Percentiles rank a stretch among this genome's conserved stretches.
Conservation (phyloP, 352 stramenopile genomes). For the Blastocystis sp. region DNA sequence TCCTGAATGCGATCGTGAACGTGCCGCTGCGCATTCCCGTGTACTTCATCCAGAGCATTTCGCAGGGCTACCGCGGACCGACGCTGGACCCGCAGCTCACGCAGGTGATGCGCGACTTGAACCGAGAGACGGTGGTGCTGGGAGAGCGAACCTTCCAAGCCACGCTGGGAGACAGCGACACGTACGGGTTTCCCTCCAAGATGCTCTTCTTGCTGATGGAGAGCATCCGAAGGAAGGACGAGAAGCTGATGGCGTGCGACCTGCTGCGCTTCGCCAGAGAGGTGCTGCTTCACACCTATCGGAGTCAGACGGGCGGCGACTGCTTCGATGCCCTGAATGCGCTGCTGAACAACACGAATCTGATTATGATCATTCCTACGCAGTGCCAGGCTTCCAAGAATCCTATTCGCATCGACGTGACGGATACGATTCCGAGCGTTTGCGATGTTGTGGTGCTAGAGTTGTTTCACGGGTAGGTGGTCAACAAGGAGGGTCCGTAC, state of each 20-base stretch:
- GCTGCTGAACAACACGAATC: neutral
- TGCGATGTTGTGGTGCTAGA: neutral
- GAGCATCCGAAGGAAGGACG: constrained; percentile 24
- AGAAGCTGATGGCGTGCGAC: constrained; percentile 14
- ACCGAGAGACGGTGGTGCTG: constrained; percentile 45
- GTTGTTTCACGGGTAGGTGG: neutral
- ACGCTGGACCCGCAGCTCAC: constrained; percentile 21
- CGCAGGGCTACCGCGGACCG: constrained; percentile 28
- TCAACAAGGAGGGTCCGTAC: constrained; percentile 57
- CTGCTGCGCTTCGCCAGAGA: constrained; percentile 26
- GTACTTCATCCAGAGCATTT: constrained; percentile 64
- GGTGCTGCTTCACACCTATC: constrained; percentile 57
- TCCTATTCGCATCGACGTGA: constrained; percentile 55
- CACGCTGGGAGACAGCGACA: constrained; percentile 8
- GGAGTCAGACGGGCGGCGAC: constrained; percentile 55
- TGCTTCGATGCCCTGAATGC: constrained; percentile 62
- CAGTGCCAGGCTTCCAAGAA: constrained; percentile 22
- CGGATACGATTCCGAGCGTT: constrained; percentile 35
- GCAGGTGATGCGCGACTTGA: constrained; percentile 53
- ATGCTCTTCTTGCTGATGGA: constrained; percentile 54
- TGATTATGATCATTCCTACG: neutral
- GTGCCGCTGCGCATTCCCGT: constrained; percentile 35
- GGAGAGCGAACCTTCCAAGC: constrained; percentile 33
- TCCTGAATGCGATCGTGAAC: neutral
- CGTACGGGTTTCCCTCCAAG: constrained; percentile 42